These are phyloP conservation scores for Hypoxylon sp. DNA, from an alignment of 2,329 filamentous ascomycete species.

Conservation along the genomic window DNA sequence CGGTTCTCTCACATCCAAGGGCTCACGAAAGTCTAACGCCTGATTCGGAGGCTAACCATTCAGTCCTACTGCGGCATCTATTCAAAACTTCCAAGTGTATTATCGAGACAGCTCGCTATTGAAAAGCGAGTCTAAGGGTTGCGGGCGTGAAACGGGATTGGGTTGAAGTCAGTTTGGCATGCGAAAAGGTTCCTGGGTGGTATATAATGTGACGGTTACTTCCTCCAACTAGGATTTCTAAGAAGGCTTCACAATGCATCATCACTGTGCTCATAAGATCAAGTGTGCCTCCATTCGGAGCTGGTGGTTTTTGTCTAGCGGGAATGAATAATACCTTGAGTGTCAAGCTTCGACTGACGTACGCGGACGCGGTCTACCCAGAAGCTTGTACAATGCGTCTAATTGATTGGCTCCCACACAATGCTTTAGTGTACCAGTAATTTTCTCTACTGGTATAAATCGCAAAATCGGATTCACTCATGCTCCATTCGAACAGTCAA, in stretches of 20 bases:
- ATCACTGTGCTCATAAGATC: constrained; percentile 6
- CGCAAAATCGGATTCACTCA: constrained; percentile 3
- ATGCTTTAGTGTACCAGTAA: constrained; percentile 22
- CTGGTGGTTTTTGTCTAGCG: no score
- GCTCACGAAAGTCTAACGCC: constrained; percentile 41
- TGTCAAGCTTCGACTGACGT: constrained; percentile 16
- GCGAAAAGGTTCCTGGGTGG: constrained; percentile 10
- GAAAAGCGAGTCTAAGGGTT: neutral
- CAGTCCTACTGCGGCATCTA: neutral
- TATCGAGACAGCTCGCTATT: constrained; percentile 6
- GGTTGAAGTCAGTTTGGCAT: constrained; percentile 15
- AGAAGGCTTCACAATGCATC: neutral
- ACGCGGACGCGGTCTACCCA: constrained; percentile 27
- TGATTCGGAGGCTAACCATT: neutral
- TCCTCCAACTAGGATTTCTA: constrained; percentile 5
- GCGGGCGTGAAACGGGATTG: neutral
- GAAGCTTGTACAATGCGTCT: neutral
- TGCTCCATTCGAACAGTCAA: neutral
- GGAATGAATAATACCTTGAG: neutral
- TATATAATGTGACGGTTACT: constrained; percentile 22
- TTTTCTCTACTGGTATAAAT: constrained; percentile 11
- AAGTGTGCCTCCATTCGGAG: constrained; percentile 2
- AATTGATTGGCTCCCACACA: constrained; percentile 39
- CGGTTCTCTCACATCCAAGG: constrained; percentile 38
- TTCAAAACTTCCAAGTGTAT: constrained; percentile 5